Evolutionary conservation across 345 rosid species (phyloP).

Genomic region (Citrus australasica): DNA sequence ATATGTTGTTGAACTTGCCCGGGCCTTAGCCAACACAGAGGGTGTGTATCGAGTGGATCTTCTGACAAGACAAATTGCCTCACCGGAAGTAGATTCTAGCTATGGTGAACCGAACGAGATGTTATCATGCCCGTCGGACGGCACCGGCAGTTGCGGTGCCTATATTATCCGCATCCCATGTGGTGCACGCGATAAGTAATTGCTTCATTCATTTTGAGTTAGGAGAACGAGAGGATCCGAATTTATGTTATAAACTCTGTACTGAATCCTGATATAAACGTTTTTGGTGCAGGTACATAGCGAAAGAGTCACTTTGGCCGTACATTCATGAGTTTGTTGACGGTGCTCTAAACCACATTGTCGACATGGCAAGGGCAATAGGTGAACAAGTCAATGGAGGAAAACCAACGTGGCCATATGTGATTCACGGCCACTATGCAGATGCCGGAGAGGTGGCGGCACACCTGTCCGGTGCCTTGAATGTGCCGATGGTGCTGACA

Average conservation of each 20-base stretch:
- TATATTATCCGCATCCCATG: slow-evolving; percentile 68
- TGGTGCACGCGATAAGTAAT: slow-evolving; percentile 51
- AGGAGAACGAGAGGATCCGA: not conserved
- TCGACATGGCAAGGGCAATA: slow-evolving; percentile 50
- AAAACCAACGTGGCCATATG: slow-evolving; percentile 62
- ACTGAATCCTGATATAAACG: not conserved
- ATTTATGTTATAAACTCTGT: not conserved
- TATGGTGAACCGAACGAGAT: slow-evolving; percentile 79
- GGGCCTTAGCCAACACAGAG: slow-evolving; percentile 54
- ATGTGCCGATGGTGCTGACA: slow-evolving; percentile 67
- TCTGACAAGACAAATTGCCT: slow-evolving; percentile 59
- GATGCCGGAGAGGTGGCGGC: slow-evolving; percentile 70
- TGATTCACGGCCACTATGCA: slow-evolving; percentile 74
- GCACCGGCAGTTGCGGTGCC: slow-evolving; percentile 59
- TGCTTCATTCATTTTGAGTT: not conserved
- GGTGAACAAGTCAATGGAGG: slow-evolving; percentile 58
- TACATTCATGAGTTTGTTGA: slow-evolving; percentile 59
- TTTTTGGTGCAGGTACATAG: slow-evolving; percentile 42
- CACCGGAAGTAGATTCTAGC: slow-evolving; percentile 62
- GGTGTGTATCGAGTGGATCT: slow-evolving; percentile 68
- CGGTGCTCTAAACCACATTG: slow-evolving; percentile 57
- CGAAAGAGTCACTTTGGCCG: slow-evolving; percentile 75
- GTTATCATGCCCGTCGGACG: slow-evolving; percentile 69
- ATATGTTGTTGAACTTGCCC: slow-evolving; percentile 69
- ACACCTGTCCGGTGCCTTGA: slow-evolving; percentile 51